Evolutionary conservation across 768 basidiomycete species (phyloP), one percentile per base, ranked within the genome.

Genomic region (Calvatia gigantea): DNA sequence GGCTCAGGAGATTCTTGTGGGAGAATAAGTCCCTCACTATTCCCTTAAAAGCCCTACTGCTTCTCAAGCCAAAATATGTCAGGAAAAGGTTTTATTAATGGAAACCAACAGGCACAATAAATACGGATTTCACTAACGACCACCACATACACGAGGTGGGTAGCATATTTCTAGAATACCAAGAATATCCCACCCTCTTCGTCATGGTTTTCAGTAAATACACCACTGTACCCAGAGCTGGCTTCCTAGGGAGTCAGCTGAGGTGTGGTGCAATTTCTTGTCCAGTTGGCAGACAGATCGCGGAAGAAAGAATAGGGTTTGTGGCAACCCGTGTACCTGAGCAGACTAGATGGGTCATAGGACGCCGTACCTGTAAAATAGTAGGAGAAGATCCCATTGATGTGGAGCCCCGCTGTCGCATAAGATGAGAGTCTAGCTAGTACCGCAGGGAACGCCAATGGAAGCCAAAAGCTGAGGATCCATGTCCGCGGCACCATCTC

Each of bases 181-280:
- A 39, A 29, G n/a, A n/a, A 4, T 31, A 38, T 23, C 17, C 19
- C 37, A 33, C 38, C 19, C 11, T 15, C 19, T 33, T 29, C 39
- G 31, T 44, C 32, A 35, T 54, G 32, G 15, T 32, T 15, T 21
- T 48, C 27, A 32, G 5, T 32, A 17, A 32, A 14, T 12, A 4
- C 27, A 15, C 21, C 46, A 21, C 17, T 33, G 8, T 27, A 28
- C 27, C 27, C 23, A n/a, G n/a, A 25, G 25, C n/a, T 42, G 1
- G 11, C 19, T 54, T 54, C 52, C 52, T 43, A 54, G 37, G 43
- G n/a, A 37, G 43, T 54, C 52, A 54, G 32, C 43, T 54, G 52
- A 45, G 33, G 4, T n/a, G 23, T 4, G 23, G 23, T 32, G 29
- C 32, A n/a, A 35, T 33, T 45, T 15, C n/a, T 27, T 15, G 19